Evolutionary conservation across 345 rosid genomes (phyloP), one percentile per base, ranked within the genome.

Genomic region (Microthlaspi erraticum): DNA sequence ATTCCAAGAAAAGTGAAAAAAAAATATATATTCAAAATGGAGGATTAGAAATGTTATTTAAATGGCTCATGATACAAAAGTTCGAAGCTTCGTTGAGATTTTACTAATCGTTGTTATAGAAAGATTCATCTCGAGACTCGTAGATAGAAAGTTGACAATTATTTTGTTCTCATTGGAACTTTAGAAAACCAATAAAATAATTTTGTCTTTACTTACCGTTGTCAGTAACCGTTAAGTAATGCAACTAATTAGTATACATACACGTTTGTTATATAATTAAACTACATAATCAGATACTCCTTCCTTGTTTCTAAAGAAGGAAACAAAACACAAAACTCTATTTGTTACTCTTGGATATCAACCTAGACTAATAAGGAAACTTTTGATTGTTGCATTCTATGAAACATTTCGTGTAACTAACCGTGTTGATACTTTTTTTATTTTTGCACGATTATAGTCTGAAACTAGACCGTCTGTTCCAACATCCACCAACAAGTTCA

Each of bases 61-160:
- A 57, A 42, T 23, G 31, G 8, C 10, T 26, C 9, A 8, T 36
- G 74, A 63, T 81, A 68, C 80, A 65, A 46, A 73, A 48, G 42
- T 81, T 82, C 63, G 85, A 81, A 79, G 76, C 80, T 84, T 84
- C 85, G 60, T 48, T 66, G n/a, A 63, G 55, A 55, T 46, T 64
- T 72, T 18, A 45, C 26, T 44, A 55, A 36, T 54, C 29, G 9
- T 14, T 56, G 14, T 38, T 48, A 55, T 31, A 32, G 18, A 78
- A 56, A 60, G 44, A 31, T 41, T 46, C 31, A 69, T 57, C 71
- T 70, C 60, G 67, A 63, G 26, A 23, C 26, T 23, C 26, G 26
- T 23, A 56, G 20, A 5, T 64, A 20, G 70, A 68, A 66, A 39
- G 49, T 63, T 63, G 18, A 32, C 53, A 29, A 17, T 66, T 61